Evolutionary conservation across 2,329 filamentous ascomycete species (phyloP).

Genomic region (Cladosporium austrohemisphaericum): DNA sequence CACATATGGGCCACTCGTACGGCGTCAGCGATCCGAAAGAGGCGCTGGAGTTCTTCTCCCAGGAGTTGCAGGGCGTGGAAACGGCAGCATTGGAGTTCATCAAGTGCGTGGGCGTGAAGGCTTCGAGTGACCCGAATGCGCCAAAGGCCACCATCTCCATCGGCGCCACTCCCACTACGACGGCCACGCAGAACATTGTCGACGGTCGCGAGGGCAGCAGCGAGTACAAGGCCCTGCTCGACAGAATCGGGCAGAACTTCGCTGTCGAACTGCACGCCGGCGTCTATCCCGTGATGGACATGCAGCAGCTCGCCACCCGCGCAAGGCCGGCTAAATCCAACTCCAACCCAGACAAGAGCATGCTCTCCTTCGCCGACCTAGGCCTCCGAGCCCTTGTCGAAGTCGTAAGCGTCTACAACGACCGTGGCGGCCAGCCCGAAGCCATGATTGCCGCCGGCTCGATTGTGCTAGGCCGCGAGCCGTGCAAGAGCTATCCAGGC

Average conservation of each 20-base stretch:
- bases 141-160: constrained; percentile 58
- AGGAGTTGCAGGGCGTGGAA: constrained; percentile 57
- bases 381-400: constrained; percentile 69
- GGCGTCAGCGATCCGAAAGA: constrained; percentile 50
- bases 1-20: constrained; percentile 72
- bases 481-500: constrained; percentile 65
- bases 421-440: constrained; percentile 55
- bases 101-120: constrained; percentile 21
- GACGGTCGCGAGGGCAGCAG: constrained; percentile 32
- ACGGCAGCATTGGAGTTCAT: constrained; percentile 41
- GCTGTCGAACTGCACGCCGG: constrained; percentile 69
- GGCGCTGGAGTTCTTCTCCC: constrained; percentile 56
- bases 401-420: constrained; percentile 64
- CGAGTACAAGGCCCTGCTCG: constrained; percentile 34
- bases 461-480: constrained; percentile 68
- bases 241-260: constrained; percentile 32
- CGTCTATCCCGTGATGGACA: constrained; percentile 70
- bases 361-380: constrained; percentile 53
- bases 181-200: constrained; percentile 59
- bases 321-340: constrained; percentile 47
- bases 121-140: constrained; percentile 14
- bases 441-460: constrained; percentile 66
- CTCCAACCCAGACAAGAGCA: constrained; percentile 20
- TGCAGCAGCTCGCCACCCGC: constrained; percentile 74
- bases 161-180: constrained; percentile 72